A percentile compares a stretch with the other conserved stretches of the same genome.
phyloP scores from a whole-genome alignment of 1,139 yeast species.

The Candida tetrigidarum region DNA sequence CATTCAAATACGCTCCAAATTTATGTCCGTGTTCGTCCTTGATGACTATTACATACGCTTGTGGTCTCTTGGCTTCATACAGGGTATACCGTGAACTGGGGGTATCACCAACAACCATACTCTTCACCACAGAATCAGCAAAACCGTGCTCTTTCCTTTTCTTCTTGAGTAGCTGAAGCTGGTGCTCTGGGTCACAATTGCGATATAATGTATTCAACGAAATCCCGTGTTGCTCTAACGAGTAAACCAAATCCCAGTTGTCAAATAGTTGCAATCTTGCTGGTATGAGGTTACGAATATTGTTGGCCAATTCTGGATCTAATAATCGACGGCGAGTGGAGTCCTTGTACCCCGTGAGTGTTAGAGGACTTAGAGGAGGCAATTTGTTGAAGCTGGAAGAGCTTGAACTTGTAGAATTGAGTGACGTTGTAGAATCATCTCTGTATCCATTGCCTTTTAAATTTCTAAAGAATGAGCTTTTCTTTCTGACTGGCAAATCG shows the following conservation, averaged over 20 bases:
- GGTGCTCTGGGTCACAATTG: conserved; percentile 38
- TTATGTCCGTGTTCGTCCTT: conserved; percentile 63
- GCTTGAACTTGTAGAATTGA: conserved; percentile 7
- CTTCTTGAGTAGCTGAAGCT: conserved; percentile 26
- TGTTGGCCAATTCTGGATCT: conserved; percentile 65
- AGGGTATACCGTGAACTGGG: conserved; percentile 19
- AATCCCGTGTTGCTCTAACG: conserved; percentile 91
- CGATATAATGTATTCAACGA: conserved; percentile 75
- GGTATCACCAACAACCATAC: conserved; percentile 31
- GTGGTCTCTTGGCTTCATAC: conserved; percentile 38
- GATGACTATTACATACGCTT: conserved; percentile 74
- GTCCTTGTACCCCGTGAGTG: conserved; percentile 56
- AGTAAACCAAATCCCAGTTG: conserved; percentile 78
- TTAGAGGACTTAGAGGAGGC: conserved; percentile 41
- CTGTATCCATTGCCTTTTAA: conserved; percentile 14
- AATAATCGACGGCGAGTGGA: conserved; percentile 63
- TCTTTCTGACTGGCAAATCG: conserved; percentile 9
- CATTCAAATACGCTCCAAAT: conserved; percentile 88
- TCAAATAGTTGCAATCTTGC: conserved; percentile 76
- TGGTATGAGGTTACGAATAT: conserved; percentile 74
- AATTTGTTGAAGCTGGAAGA: conserved; percentile 14
- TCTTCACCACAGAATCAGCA: conserved; percentile 39
- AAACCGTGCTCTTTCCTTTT: conserved; percentile 34
- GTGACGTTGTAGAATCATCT: conserved; percentile 12
- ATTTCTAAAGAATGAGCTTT: conserved; percentile 15